Evolutionary conservation across 2,329 filamentous ascomycete genomes (phyloP).

Genomic region (Paraphaeosphaeria sporulosa): DNA sequence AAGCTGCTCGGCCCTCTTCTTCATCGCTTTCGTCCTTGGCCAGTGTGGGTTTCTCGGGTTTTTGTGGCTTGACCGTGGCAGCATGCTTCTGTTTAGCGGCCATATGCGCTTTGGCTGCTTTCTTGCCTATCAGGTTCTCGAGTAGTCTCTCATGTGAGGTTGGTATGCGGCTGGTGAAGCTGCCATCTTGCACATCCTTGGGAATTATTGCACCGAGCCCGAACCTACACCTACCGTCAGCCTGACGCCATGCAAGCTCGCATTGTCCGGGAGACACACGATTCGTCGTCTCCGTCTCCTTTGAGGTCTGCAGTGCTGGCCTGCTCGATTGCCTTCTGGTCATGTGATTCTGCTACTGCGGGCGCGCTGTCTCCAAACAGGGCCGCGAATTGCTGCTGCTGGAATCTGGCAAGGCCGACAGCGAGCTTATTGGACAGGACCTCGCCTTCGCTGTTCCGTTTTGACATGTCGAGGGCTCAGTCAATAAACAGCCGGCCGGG

Average conservation of each 20-base stretch:
- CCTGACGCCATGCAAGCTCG: neutral
- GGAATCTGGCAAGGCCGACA: slow-evolving; percentile 59
- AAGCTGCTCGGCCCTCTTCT: slow-evolving; percentile 46
- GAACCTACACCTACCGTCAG: slow-evolving; percentile 35
- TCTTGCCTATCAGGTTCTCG: slow-evolving; percentile 53
- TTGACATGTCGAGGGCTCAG: slow-evolving; percentile 39
- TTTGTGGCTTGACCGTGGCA: slow-evolving; percentile 32
- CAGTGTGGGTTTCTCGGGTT: slow-evolving; percentile 26
- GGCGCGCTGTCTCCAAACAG: slow-evolving; percentile 59
- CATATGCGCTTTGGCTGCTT: slow-evolving; percentile 46
- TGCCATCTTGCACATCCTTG: slow-evolving; percentile 47
- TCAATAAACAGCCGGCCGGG: slow-evolving; percentile 32
- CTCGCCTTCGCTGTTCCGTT: slow-evolving; percentile 55
- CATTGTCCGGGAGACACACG: slow-evolving; percentile 48
- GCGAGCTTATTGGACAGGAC: slow-evolving; percentile 63
- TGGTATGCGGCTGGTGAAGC: slow-evolving; percentile 44
- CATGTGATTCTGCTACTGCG: slow-evolving; percentile 47
- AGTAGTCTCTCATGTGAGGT: slow-evolving; percentile 54
- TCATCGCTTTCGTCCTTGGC: slow-evolving; percentile 49
- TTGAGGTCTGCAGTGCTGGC: slow-evolving; percentile 62
- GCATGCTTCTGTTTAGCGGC: slow-evolving; percentile 33
- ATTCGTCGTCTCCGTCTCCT: slow-evolving; percentile 61
- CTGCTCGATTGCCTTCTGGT: slow-evolving; percentile 54
- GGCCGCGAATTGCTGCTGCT: slow-evolving; percentile 62
- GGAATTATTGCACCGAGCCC: slow-evolving; percentile 50